phyloP scores from a whole-genome alignment of 345 rosid genomes.

The Citropsis articulata region DNA sequence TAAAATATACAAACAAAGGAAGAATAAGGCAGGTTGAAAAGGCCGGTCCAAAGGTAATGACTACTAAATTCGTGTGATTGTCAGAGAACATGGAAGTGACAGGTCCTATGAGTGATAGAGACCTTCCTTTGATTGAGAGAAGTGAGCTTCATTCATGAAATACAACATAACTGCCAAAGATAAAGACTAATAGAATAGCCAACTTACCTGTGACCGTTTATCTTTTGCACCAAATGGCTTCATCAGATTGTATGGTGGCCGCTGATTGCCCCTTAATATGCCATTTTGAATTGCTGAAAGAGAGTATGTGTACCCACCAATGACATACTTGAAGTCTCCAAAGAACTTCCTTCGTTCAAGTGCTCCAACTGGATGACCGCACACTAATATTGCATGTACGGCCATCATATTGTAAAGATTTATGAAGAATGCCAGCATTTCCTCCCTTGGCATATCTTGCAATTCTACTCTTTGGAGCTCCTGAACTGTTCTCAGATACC shows the following conservation, averaged over 20 bases:
- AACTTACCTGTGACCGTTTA: conserved; percentile 54
- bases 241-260: conserved; percentile 76
- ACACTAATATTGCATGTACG: conserved; percentile 71
- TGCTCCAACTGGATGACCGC: conserved; percentile 72
- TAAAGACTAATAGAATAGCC: background rate
- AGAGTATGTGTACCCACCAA: conserved; percentile 72
- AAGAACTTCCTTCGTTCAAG: conserved; percentile 66
- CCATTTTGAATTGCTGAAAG: conserved; percentile 87
- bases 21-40: background rate
- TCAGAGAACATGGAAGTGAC: background rate
- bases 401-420: conserved; percentile 92
- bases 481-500: conserved; percentile 74
- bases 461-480: conserved; percentile 81
- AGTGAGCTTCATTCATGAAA: background rate
- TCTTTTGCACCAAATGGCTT: conserved; percentile 76
- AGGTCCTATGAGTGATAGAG: background rate
- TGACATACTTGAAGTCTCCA: conserved; percentile 75
- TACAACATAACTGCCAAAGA: background rate
- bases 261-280: conserved; percentile 71
- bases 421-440: conserved; percentile 75
- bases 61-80: background rate
- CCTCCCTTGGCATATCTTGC: conserved; percentile 65
- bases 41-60: background rate
- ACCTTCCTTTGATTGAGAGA: background rate
- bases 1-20: background rate